Base-by-base conservation (phyloP, 805 yeast genomes). In the Schwanniomyces vanrijiae region DNA sequence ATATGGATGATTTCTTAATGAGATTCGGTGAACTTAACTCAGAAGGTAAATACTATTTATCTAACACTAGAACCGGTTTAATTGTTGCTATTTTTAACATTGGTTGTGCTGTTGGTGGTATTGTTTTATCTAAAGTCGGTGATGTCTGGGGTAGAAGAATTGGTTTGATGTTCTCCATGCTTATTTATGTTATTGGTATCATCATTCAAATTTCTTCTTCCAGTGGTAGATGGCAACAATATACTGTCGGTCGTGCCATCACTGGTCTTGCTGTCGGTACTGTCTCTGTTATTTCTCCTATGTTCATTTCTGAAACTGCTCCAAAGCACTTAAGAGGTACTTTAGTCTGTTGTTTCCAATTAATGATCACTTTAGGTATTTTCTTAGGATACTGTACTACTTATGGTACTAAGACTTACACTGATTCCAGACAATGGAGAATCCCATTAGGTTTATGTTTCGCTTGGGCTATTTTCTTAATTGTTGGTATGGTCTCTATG, bases 251-350 rank as follows among this genome's bases (percentile, higher is more conserved):
- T 1, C 71, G 92, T 48, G 73, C 80, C 25, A 61, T 83, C 26
- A 78, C 86, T 13, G 91, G 91, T n/a, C 56, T 84, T 21, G 90
- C 86, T 7, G 83, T 87, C 20, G 94, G 94, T 13, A 77, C 79
- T 22, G 84, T 87, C 5, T 79, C 90, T 0, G 86, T 85, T 55
- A 72, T 83, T 35, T 81, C 83, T 2, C 92, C 84, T 31, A 68
- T 80, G 67, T 78, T 84, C 64, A 83, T 84, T 57, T 76, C 86
- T 35, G 91, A 85, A 64, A 75, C 84, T 48, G 69, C 90, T 48
- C 91, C 91, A 59, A 83, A 82, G 55, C 79, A 77, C 45, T 67
- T 84, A 38, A 80, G 90, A 79, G 90, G 90, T 65, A 74, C 87
- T 34, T 73, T 84, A 48, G 89, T 85, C 44, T 80, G 85, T 35